Conservation (phyloP, 2,329 filamentous ascomycete species). For the Paecilomyces sp. region DNA sequence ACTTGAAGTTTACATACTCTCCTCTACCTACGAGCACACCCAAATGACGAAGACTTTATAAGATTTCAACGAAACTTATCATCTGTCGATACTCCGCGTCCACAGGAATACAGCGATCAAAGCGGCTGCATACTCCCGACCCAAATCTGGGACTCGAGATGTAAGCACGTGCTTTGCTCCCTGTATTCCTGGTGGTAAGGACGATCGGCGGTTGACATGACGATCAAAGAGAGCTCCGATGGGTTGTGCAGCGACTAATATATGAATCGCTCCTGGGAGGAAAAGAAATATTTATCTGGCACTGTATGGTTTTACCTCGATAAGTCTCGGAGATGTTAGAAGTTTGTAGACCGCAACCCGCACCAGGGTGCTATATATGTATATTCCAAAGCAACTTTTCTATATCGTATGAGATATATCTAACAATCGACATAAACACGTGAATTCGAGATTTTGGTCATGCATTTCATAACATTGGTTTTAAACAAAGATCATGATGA, state of each 20-base stretch:
- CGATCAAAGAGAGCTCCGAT: constrained; percentile 38
- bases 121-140: constrained; percentile 24
- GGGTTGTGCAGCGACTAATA: constrained; percentile 8
- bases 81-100: not conserved
- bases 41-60: constrained; percentile 28
- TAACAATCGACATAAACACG: not conserved
- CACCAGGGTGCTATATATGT: not conserved
- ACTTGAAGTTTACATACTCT: not conserved
- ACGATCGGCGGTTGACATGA: constrained; percentile 17
- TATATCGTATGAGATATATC: not conserved
- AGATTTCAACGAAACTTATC: constrained; percentile 17
- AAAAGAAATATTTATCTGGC: not conserved
- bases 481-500: not conserved
- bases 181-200: too few species aligned
- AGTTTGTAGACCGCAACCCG: not conserved
- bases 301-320: not conserved
- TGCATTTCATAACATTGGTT: not conserved
- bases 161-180: constrained; percentile 19
- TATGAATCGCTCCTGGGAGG: not conserved
- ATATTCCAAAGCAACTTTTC: not conserved
- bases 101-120: not conserved
- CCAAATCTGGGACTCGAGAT: constrained; percentile 9
- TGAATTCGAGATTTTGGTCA: not conserved
- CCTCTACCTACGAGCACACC: not conserved
- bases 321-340: too few species aligned